Evolutionary conservation across 768 basidiomycete genomes (phyloP).

Genomic region (Austroboletus festivus): DNA sequence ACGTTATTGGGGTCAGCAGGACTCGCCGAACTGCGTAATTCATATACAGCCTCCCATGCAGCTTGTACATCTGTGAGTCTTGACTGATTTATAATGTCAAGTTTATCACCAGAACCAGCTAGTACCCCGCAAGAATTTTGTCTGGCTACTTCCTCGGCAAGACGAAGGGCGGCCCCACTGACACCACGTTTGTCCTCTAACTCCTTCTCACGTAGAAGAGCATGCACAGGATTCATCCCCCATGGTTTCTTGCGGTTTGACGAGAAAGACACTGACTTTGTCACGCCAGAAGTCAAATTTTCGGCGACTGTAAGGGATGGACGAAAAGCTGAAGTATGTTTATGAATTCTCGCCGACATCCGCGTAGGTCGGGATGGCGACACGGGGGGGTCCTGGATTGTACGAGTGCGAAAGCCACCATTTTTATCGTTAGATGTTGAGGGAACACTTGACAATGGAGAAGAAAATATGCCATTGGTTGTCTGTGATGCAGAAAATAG

Average conservation of each 20-base stretch:
- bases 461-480: constrained; percentile 14
- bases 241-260: constrained; percentile 18
- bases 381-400: not conserved
- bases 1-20: constrained; percentile 10
- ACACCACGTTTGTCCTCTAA: constrained; percentile 30
- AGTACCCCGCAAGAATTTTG: constrained; percentile 30
- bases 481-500: not conserved
- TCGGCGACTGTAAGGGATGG: constrained; percentile 12
- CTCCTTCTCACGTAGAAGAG: constrained; percentile 52
- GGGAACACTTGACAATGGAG: constrained; percentile 21
- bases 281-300: constrained; percentile 2
- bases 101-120: constrained; percentile 13
- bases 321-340: constrained; percentile 3
- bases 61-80: constrained; percentile 38
- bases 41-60: constrained; percentile 37
- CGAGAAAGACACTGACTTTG: not conserved
- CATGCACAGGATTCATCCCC: constrained; percentile 50
- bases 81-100: constrained; percentile 13
- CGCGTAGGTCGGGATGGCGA: constrained; percentile 9
- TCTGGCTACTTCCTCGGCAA: constrained; percentile 42
- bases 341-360: constrained; percentile 21
- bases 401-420: not conserved
- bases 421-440: constrained; percentile 5
- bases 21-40: constrained; percentile 18
- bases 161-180: constrained; percentile 40